Percentiles rank a stretch among this genome's conserved stretches.
Evolutionary conservation across 345 rosid species (phyloP).

Genomic region (Citrus hindsii): DNA sequence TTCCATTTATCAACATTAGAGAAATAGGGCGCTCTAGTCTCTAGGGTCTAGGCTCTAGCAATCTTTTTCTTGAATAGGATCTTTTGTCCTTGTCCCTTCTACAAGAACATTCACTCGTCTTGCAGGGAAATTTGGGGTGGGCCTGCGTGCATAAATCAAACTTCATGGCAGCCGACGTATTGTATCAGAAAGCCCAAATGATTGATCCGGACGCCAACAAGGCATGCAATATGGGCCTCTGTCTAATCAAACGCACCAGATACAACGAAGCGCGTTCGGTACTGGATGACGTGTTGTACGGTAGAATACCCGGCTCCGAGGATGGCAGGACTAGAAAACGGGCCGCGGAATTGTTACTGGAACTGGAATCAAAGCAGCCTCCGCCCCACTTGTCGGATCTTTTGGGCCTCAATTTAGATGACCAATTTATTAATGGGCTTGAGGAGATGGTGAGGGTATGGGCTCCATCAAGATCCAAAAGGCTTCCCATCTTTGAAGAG

Average conservation of each 20-base stretch:
- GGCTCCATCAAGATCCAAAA: conserved; percentile 65
- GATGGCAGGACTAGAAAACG: conserved; percentile 51
- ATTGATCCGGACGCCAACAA: conserved; percentile 88
- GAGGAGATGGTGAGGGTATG: conserved; percentile 37
- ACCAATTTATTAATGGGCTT: conserved; percentile 58
- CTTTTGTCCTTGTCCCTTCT: no score
- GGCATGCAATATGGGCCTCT: conserved; percentile 71
- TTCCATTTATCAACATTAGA: no score
- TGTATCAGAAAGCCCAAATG: conserved; percentile 78
- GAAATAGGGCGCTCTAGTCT: no score
- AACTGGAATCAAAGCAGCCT: conserved; percentile 31
- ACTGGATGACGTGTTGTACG: conserved; percentile 40
- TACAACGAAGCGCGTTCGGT: conserved; percentile 46
- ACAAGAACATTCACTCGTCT: no score
- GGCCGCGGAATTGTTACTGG: conserved; percentile 48
- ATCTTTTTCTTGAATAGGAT: no score
- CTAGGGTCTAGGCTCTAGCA: no score
- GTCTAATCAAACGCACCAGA: conserved; percentile 67
- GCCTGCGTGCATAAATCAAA: conserved; percentile 88
- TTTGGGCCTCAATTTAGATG: conserved; percentile 34
- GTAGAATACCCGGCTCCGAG: conserved; percentile 51
- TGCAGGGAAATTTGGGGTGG: conserved; percentile 94
- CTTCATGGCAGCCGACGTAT: conserved; percentile 74
- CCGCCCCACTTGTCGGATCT: conserved; percentile 23
- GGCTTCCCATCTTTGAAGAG: conserved; percentile 85